Evolutionary conservation across 2,329 filamentous ascomycete species (phyloP), one percentile per base, ranked within the genome.

Genomic region (Colletotrichum truncatum): DNA sequence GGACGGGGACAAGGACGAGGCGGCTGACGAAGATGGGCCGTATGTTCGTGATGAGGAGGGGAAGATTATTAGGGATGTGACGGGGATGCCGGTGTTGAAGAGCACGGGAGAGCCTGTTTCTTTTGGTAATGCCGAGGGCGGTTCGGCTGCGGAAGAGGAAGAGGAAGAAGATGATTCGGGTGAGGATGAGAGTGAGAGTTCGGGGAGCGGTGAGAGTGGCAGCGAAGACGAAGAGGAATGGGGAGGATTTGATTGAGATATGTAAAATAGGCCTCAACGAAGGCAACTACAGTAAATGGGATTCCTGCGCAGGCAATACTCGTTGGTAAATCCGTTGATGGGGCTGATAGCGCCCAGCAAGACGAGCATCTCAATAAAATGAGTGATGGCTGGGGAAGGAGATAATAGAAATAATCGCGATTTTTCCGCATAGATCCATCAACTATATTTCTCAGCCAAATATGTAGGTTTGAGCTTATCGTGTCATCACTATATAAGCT

Each of bases 31-130:
- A 3, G 75, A 87, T 64, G 86, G 82, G 48, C 85, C 86, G 1
- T 82, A 86, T 53, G 77, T 85, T 56, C 77, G 87, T 67, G 87
- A 87, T 70, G 82, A 85, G 26, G 80, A 83, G 49, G 88, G 88
- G 0, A 81, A 79, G 68, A 80, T 89, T 52, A 79, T 82, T 3
- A 75, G 78, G 67, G 79, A 83, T 64, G 48, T 76, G 62, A 72
- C 74, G 68, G 79, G 77, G 16, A 78, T 76, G 76, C 78, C 77
- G 8, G 70, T 80, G 6, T 67, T 78, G 58, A 77, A 75, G 68
- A 70, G 73, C 2, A 80, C 78, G 11, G 79, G 76, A 2, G 69
- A 68, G 61, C 66, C 71, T 7, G 69, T 81, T 3, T 56, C 63
- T 2, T 60, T 79, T 55, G 48, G 43, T 6, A 59, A 46, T 9